phyloP scores from a whole-genome alignment of 768 basidiomycete genomes.

The Leccinum pellstonianum region DNA sequence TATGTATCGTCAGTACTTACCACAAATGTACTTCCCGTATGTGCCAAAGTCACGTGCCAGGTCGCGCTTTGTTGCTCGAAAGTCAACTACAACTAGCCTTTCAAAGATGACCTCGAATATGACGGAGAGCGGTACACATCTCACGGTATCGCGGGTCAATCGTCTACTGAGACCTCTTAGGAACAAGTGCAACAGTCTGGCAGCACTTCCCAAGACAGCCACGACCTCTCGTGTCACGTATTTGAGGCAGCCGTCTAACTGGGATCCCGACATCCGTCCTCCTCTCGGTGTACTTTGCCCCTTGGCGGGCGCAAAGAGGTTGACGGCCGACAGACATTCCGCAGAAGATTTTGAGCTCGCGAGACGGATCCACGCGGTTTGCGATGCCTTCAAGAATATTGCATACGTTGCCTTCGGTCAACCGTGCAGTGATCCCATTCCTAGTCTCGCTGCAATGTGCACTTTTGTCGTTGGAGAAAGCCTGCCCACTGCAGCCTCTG shows the following conservation, averaged over 20 bases:
- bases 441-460: slow-evolving; percentile 47
- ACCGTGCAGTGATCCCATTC: slow-evolving; percentile 22
- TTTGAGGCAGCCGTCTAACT: slow-evolving; percentile 17
- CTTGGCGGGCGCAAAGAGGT: slow-evolving; percentile 35
- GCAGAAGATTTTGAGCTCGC: slow-evolving; percentile 43
- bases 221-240: slow-evolving; percentile 14
- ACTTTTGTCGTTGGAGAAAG: slow-evolving; percentile 46
- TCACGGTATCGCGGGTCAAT: slow-evolving; percentile 42
- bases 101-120: slow-evolving; percentile 10
- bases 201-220: slow-evolving; percentile 24
- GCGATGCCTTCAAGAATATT: slow-evolving; percentile 56
- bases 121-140: slow-evolving; percentile 26
- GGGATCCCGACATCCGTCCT: slow-evolving; percentile 25
- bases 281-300: slow-evolving; percentile 40
- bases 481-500: slow-evolving; percentile 32
- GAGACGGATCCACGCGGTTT: slow-evolving; percentile 48
- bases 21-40: not conserved
- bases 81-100: not conserved
- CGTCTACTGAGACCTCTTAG: slow-evolving; percentile 49
- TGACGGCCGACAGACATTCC: slow-evolving; percentile 35
- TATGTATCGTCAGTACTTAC: not conserved
- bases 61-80: slow-evolving; percentile 6
- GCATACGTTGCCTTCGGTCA: slow-evolving; percentile 37
- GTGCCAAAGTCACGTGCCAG: slow-evolving; percentile 8
- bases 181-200: slow-evolving; percentile 43